Percentiles rank a stretch among this genome's conserved stretches.
Conservation (phyloP, 805 yeast genomes). For the Sugiyamaella marilandica region DNA sequence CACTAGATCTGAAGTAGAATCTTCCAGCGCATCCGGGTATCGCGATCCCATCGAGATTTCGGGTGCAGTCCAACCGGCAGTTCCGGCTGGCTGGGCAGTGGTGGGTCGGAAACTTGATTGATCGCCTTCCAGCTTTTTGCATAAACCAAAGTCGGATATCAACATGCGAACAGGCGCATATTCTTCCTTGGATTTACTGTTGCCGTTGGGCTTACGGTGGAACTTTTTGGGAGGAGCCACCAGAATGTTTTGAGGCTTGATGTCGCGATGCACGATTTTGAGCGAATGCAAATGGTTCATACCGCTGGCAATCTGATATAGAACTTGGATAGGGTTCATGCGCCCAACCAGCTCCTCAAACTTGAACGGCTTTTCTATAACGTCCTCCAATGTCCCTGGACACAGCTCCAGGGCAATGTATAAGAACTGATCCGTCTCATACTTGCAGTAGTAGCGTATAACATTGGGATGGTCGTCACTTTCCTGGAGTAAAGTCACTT, state of each 20-base stretch:
- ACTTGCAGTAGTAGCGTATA: conserved; percentile 88
- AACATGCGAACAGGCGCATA: conserved; percentile 56
- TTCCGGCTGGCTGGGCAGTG: conserved; percentile 90
- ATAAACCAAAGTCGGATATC: conserved; percentile 93
- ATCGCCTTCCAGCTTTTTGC: conserved; percentile 85
- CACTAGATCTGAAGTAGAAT: conserved; percentile 8
- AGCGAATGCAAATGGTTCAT: conserved; percentile 80
- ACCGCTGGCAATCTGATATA: conserved; percentile 79
- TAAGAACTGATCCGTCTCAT: conserved; percentile 77
- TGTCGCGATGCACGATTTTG: conserved; percentile 90
- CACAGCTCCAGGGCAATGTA: conserved; percentile 93
- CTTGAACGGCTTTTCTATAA: conserved; percentile 46
- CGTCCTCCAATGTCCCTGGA: conserved; percentile 80
- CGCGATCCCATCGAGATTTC: conserved; percentile 41
- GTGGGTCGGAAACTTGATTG: conserved; percentile 93
- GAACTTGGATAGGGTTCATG: conserved; percentile 49
- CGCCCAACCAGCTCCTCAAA: conserved; percentile 37
- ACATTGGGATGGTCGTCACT: conserved; percentile 97
- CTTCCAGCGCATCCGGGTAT: conserved; percentile 4
- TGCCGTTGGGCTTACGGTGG: conserved; percentile 22
- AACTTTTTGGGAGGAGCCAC: conserved; percentile 56
- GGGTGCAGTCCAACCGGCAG: conserved; percentile 98
- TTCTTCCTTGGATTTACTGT: conserved; percentile 20
- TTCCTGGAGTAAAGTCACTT: conserved; percentile 79
- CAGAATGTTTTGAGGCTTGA: conserved; percentile 89